phyloP scores from a whole-genome alignment of 352 stramenopile genomes.

The Phytopythium oedochilum region DNA sequence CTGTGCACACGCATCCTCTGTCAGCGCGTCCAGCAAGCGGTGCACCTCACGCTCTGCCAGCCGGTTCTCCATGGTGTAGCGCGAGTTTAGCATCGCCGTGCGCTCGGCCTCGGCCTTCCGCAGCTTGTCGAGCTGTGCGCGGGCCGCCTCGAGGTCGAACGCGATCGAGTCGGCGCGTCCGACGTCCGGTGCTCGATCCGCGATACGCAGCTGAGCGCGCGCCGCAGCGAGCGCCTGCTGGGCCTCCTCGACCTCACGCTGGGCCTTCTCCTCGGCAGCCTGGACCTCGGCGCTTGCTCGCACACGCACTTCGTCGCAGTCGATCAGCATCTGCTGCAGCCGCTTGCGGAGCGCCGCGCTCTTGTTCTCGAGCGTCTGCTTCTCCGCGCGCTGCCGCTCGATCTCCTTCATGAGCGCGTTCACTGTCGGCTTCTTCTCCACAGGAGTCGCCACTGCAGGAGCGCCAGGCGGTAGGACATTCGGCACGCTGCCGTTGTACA shows the following conservation, averaged over 20 bases:
- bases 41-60: constrained; percentile 49
- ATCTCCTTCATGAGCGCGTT: constrained; percentile 52
- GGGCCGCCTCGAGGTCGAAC: constrained; percentile 31
- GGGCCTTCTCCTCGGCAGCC: constrained; percentile 44
- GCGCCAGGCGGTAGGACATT: neutral
- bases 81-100: constrained; percentile 29
- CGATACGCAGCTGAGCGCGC: constrained; percentile 48
- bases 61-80: constrained; percentile 48
- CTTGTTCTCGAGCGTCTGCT: constrained; percentile 51
- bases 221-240: constrained; percentile 32
- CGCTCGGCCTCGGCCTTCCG: constrained; percentile 50
- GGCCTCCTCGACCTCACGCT: constrained; percentile 39
- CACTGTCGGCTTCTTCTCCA: constrained; percentile 19
- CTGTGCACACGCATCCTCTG: constrained; percentile 36
- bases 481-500: neutral
- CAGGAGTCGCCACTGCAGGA: neutral
- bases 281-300: constrained; percentile 39
- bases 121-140: constrained; percentile 45
- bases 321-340: constrained; percentile 75
- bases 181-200: constrained; percentile 54
- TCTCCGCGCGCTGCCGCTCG: constrained; percentile 49
- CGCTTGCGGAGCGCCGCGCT: constrained; percentile 60
- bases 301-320: constrained; percentile 67
- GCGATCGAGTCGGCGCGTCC: constrained; percentile 41
- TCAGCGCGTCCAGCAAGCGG: constrained; percentile 40